A percentile compares a stretch with the other conserved stretches of the same genome.
Evolutionary conservation across 371 early-diverging fungal genomes (phyloP).

Genomic region (Haplosporangium sp.): DNA sequence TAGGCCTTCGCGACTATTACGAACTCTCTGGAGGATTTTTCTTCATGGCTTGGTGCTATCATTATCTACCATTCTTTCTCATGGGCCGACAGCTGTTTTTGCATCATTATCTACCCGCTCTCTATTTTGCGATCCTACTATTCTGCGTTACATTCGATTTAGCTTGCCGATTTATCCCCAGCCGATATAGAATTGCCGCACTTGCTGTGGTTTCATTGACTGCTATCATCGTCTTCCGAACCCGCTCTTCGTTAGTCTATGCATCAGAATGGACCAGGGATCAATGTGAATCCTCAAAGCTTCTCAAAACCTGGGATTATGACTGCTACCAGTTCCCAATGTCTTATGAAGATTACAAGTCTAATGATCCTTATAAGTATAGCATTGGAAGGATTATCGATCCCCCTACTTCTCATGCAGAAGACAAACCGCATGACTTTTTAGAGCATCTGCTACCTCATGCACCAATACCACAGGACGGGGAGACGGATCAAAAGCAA

Average conservation of each 20-base stretch:
- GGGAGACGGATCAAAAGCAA: neutral
- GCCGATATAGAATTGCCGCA: conserved; percentile 63
- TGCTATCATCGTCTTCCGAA: conserved; percentile 63
- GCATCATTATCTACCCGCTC: conserved; percentile 97
- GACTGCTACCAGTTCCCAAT: conserved; percentile 63
- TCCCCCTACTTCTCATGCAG: neutral
- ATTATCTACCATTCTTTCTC: conserved; percentile 95
- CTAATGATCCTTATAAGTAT: neutral
- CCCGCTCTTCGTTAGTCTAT: conserved; percentile 86
- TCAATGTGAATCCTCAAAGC: conserved; percentile 79
- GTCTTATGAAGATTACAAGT: conserved; percentile 8
- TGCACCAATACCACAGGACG: conserved; percentile 2
- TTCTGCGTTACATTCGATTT: conserved; percentile 81
- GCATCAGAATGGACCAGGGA: conserved; percentile 83
- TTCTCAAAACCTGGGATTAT: conserved; percentile 89
- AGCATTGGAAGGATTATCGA: conserved; percentile 17
- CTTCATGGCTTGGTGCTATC: conserved; percentile 88
- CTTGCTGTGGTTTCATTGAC: conserved; percentile 61
- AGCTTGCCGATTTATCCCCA: conserved; percentile 70
- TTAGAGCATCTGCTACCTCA: conserved; percentile 27
- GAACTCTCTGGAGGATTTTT: conserved; percentile 83
- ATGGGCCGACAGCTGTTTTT: conserved; percentile 96
- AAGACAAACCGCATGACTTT: conserved; percentile 37
- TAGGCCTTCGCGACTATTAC: conserved; percentile 61
- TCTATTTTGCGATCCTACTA: conserved; percentile 85